A percentile compares a stretch with the other conserved stretches of the same genome.
Conservation (phyloP, 192 early-diverging fungal genomes). For the Coemansia umbellata region DNA sequence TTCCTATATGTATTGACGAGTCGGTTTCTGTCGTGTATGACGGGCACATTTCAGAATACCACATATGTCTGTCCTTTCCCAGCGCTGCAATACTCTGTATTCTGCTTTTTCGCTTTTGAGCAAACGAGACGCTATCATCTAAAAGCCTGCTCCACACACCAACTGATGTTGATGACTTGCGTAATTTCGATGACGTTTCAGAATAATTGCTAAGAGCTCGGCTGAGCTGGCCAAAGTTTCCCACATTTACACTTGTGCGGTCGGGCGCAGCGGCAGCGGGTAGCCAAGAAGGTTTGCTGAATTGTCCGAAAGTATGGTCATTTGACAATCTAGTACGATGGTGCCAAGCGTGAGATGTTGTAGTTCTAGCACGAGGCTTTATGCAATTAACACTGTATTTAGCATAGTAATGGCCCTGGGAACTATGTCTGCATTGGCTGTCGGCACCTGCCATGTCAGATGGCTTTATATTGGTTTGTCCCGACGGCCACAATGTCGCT, state of each 20-base stretch:
- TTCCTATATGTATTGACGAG: constrained; percentile 5
- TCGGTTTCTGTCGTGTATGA: background rate
- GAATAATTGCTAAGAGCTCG: background rate
- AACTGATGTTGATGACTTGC: constrained; percentile 7
- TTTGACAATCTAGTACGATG: background rate
- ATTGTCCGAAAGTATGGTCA: background rate
- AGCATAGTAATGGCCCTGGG: no score
- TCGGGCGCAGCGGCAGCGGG: background rate
- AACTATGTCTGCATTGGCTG: no score
- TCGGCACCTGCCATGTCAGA: background rate
- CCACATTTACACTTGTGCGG: background rate
- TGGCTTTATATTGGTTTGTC: background rate
- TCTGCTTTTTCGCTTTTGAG: constrained; percentile 11
- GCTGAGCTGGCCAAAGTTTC: background rate
- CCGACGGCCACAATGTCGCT: constrained; percentile 5
- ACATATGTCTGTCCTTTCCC: constrained; percentile 17
- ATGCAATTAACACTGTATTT: no score
- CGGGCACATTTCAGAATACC: background rate
- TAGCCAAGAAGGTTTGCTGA: background rate
- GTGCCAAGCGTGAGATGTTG: background rate
- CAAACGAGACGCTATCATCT: constrained; percentile 5
- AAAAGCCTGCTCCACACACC: constrained; percentile 27
- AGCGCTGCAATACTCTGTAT: constrained; percentile 40
- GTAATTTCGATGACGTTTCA: background rate
- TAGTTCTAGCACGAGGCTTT: background rate